A percentile compares a stretch with the other conserved stretches of the same genome.
Evolutionary conservation across 2,329 filamentous ascomycete species (phyloP).

Genomic region (Metarhizium guizhouense): DNA sequence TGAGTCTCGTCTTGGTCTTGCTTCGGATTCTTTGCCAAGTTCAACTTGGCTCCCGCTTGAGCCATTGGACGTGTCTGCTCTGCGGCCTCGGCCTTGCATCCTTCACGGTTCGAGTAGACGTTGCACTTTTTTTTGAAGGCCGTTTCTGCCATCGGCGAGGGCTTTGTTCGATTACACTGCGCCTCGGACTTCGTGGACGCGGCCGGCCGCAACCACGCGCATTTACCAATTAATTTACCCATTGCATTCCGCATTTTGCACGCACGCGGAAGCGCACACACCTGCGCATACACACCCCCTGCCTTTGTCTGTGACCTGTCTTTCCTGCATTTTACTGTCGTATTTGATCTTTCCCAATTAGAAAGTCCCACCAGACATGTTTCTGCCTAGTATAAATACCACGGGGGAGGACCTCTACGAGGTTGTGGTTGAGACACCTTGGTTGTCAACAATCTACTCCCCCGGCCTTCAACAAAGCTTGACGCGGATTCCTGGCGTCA

Average conservation of each 20-base stretch:
- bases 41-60: no score
- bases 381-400: constrained; percentile 10
- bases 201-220: not conserved
- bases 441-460: not conserved
- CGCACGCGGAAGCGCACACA: not conserved
- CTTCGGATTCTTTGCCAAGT: no score
- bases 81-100: no score
- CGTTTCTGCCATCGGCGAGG: no score
- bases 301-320: not conserved
- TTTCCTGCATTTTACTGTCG: not conserved
- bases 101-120: no score
- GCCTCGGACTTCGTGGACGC: no score
- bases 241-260: not conserved
- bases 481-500: constrained; percentile 5
- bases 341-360: not conserved
- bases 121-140: no score
- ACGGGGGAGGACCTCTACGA: constrained; percentile 3
- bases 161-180: no score
- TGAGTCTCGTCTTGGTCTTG: no score
- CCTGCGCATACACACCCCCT: not conserved
- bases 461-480: constrained; percentile 4
- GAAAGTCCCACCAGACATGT: constrained; percentile 2
- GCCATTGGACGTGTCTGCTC: no score
- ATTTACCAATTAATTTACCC: no score
- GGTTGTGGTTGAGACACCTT: constrained; percentile 2